Conservation (phyloP, 1,284 basidiomycete genomes). For the Fomitiporia mediterranea region DNA sequence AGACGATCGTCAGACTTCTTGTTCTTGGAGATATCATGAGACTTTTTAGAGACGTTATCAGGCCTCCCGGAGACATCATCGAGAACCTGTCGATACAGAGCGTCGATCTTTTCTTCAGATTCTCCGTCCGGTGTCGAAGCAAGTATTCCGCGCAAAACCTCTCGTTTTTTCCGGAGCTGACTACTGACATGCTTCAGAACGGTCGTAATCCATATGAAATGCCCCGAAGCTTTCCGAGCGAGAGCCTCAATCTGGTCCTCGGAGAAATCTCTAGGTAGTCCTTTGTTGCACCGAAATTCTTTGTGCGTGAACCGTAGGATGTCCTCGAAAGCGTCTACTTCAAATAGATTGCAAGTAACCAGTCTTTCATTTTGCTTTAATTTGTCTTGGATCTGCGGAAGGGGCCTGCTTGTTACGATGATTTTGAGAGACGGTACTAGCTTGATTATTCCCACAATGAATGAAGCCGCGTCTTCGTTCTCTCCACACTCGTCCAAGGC, state of each 20-base stretch:
- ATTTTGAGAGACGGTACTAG: constrained; percentile 2
- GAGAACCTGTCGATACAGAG: too few relatives aligned
- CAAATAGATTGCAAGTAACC: neutral
- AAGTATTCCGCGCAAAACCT: neutral
- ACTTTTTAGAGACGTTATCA: too few relatives aligned
- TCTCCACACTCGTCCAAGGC: constrained; percentile 12
- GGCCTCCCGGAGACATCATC: too few relatives aligned
- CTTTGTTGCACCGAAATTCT: neutral
- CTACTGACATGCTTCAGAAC: constrained; percentile 23
- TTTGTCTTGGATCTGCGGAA: neutral
- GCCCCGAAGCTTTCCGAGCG: too few relatives aligned
- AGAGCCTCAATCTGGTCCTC: too few relatives aligned
- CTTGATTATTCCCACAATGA: neutral
- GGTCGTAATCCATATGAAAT: too few relatives aligned
- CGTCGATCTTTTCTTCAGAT: too few relatives aligned
- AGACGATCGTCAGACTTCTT: too few relatives aligned
- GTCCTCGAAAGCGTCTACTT: neutral
- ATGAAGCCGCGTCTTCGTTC: neutral
- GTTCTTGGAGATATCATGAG: too few relatives aligned
- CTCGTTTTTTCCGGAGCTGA: constrained; percentile 1
- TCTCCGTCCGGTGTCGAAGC: too few relatives aligned
- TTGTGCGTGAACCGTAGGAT: neutral
- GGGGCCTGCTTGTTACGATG: constrained; percentile 8
- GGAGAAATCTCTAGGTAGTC: neutral
- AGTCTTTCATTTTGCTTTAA: too few relatives aligned